These are phyloP conservation scores for Vitis hybrid DNA, from an alignment of 177 flowering plant genomes.

Conservation along the genomic window DNA sequence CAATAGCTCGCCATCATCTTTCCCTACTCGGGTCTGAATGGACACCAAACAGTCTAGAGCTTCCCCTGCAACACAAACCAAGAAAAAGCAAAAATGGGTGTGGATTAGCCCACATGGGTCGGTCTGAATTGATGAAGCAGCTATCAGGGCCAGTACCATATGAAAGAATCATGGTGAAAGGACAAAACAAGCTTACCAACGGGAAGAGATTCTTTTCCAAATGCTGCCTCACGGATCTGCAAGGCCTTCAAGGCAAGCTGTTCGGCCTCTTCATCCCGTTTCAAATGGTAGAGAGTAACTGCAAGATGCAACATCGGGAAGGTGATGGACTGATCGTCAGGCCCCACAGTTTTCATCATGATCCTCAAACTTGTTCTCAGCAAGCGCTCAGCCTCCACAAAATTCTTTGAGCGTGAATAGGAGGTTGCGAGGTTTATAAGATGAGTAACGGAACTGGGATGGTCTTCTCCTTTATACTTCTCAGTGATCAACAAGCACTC, in stretches of 20 bases:
- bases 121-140: not conserved
- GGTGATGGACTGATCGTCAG: conserved; percentile 66
- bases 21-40: conserved; percentile 59
- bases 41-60: conserved; percentile 83
- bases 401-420: conserved; percentile 71
- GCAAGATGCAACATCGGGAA: conserved; percentile 88
- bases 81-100: not conserved
- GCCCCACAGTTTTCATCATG: conserved; percentile 46
- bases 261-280: conserved; percentile 82
- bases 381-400: conserved; percentile 83
- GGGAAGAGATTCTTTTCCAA: conserved; percentile 73
- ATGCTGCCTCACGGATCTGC: conserved; percentile 76
- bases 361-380: conserved; percentile 60
- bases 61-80: conserved; percentile 52
- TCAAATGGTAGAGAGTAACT: conserved; percentile 67
- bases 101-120: not conserved
- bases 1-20: conserved; percentile 49
- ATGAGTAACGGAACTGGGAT: conserved; percentile 70
- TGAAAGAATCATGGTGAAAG: not conserved
- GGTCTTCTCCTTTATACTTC: conserved; percentile 62
- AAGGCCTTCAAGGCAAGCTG: conserved; percentile 57
- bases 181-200: conserved; percentile 54
- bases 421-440: conserved; percentile 85
- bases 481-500: conserved; percentile 79
- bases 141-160: not conserved